Conservation (phyloP, 1,284 basidiomycete genomes). For the Leccinum cinnamomeum region DNA sequence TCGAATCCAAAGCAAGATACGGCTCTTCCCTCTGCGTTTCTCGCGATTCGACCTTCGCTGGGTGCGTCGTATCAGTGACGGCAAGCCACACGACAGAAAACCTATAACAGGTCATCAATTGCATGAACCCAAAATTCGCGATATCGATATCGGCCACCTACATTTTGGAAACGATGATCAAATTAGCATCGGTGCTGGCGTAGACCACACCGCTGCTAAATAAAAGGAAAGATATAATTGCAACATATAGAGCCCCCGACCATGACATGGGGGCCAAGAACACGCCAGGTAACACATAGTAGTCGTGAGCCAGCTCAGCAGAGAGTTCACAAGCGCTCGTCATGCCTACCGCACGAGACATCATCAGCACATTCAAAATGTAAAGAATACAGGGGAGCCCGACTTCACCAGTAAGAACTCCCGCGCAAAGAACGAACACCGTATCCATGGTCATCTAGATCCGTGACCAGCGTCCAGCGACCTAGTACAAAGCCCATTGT, state of each 20-base stretch:
- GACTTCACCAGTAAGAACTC: conserved; percentile 59
- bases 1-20: neutral
- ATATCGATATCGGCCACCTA: conserved; percentile 24
- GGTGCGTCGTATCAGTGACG: conserved; percentile 16
- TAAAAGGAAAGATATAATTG: conserved; percentile 50
- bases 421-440: conserved; percentile 64
- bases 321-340: conserved; percentile 60
- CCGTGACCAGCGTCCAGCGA: conserved; percentile 59
- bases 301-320: conserved; percentile 51
- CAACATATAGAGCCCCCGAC: conserved; percentile 54
- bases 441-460: conserved; percentile 63
- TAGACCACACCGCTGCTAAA: conserved; percentile 55
- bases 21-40: too few species aligned
- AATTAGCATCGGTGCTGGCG: conserved; percentile 53
- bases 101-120: conserved; percentile 31
- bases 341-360: conserved; percentile 41
- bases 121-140: neutral
- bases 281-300: conserved; percentile 56
- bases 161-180: conserved; percentile 61
- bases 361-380: conserved; percentile 2
- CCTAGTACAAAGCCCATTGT: conserved; percentile 31
- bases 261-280: conserved; percentile 50
- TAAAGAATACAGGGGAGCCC: neutral
- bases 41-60: too few species aligned
- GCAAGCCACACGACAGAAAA: conserved; percentile 64